Evolutionary conservation across 2,329 filamentous ascomycete genomes (phyloP), one percentile per base, ranked within the genome.

Genomic region (Pseudocercospora eumusae): DNA sequence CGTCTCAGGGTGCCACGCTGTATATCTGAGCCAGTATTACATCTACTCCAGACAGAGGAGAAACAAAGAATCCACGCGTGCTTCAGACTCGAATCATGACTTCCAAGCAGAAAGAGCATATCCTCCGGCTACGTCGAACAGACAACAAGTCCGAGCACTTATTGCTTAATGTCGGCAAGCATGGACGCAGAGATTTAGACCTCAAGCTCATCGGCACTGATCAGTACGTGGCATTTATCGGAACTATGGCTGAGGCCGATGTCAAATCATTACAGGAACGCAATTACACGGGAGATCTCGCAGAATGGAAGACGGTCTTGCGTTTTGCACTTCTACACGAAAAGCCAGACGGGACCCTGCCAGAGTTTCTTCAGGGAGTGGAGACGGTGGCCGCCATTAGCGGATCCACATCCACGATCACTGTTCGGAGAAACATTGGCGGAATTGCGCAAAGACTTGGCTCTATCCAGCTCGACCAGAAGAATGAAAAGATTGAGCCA

Each of bases 391-490:
- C 88, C 21, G 80, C 84, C 3, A 78, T 89, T 50, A 74, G 73
- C 53, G 79, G 80, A 50, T 73, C 77, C 20, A 79, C 78, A 1
- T 79, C 90, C n/a, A 81, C 81, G 18, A 80, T 93, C 64, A 85
- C 84, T 6, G 77, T 92, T 61, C 83, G 87, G 54, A 88, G 87
- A 71, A 84, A 86, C 60, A 82, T 88, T 42, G 81, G 86, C 65
- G 88, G 87, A 47, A 90, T 92, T 68, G 89, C 86, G 62, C 86
- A 89, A 87, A 85, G 82, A 27, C 82, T 92, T n/a, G 90, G 90
- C 33, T 77, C 83, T 21, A 82, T 93, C 63, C 78, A 80, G 4
- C 77, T 33, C 31, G 31, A 33, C 31, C 2, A 82, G 66, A 80
- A 82, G 36, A 81, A 84, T 47, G 54, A 66, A n/a, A 83, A 83